These are phyloP conservation scores for Backusella tuberculispora DNA, from an alignment of 192 early-diverging fungal species.

Conservation along the genomic window DNA sequence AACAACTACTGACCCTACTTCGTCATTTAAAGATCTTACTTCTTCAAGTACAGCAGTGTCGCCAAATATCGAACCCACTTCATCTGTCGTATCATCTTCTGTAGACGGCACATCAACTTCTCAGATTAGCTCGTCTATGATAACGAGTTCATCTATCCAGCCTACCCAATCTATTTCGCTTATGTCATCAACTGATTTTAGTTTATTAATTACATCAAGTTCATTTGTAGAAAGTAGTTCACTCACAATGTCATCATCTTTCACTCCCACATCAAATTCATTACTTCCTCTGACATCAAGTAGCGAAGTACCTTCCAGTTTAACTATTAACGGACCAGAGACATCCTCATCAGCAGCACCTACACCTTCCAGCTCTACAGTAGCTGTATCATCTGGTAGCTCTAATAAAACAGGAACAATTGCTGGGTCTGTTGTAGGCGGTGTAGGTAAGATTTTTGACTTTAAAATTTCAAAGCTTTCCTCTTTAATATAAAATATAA, in stretches of 20 bases:
- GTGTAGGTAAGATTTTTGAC: constrained; percentile 12
- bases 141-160: neutral
- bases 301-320: neutral
- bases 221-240: neutral
- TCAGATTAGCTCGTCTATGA: neutral
- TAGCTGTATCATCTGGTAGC: neutral
- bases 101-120: neutral
- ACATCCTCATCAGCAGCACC: neutral
- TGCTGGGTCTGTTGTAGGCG: constrained; percentile 11
- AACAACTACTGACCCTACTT: neutral
- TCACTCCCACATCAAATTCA: neutral
- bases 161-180: neutral
- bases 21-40: neutral
- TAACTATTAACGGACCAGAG: neutral
- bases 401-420: constrained; percentile 12
- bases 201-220: neutral
- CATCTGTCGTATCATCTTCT: neutral
- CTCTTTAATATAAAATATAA: neutral
- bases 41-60: too few relatives aligned
- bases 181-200: neutral
- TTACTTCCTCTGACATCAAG: neutral
- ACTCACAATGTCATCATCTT: neutral
- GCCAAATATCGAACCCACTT: neutral
- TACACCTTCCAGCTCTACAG: neutral
- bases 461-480: neutral